A percentile compares a stretch with the other conserved stretches of the same genome.
These are phyloP conservation scores for Aureobasidium sp. DNA, from an alignment of 2,329 filamentous ascomycete species.

Conservation along the genomic window DNA sequence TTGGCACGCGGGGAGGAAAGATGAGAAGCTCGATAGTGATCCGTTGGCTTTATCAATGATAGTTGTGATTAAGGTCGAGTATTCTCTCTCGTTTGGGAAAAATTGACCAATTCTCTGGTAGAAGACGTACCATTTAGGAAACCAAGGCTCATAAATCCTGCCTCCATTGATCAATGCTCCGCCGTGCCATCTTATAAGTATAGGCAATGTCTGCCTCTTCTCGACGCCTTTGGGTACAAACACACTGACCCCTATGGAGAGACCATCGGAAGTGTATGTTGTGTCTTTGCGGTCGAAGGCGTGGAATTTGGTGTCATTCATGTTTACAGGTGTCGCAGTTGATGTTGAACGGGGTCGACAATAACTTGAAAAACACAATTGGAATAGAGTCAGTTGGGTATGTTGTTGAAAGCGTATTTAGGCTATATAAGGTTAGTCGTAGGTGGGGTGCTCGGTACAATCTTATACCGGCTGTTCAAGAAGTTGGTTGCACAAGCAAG, in stretches of 20 bases:
- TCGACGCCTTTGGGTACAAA: slow-evolving; percentile 31
- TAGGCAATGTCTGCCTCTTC: slow-evolving; percentile 23
- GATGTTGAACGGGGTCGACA: not conserved
- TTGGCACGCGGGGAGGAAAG: no score
- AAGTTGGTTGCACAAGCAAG: not conserved
- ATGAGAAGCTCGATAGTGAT: not conserved
- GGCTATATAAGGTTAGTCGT: not conserved
- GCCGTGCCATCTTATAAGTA: slow-evolving; percentile 38
- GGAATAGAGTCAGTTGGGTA: not conserved
- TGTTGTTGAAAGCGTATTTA: not conserved
- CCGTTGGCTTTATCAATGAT: not conserved
- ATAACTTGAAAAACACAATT: not conserved
- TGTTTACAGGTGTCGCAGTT: not conserved
- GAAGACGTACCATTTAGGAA: slow-evolving; percentile 14
- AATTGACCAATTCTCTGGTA: not conserved
- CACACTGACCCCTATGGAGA: slow-evolving; percentile 30
- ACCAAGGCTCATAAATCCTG: slow-evolving; percentile 10
- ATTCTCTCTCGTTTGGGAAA: not conserved
- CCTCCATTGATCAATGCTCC: slow-evolving; percentile 31
- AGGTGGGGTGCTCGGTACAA: not conserved
- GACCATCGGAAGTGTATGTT: slow-evolving; percentile 31
- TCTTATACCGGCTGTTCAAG: not conserved
- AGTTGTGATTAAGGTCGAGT: not conserved
- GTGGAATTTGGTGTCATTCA: slow-evolving; percentile 22
- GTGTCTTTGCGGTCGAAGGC: slow-evolving; percentile 32